Conservation (phyloP, 176 grass and related monocot species). For the Phyllostachys edulis region DNA sequence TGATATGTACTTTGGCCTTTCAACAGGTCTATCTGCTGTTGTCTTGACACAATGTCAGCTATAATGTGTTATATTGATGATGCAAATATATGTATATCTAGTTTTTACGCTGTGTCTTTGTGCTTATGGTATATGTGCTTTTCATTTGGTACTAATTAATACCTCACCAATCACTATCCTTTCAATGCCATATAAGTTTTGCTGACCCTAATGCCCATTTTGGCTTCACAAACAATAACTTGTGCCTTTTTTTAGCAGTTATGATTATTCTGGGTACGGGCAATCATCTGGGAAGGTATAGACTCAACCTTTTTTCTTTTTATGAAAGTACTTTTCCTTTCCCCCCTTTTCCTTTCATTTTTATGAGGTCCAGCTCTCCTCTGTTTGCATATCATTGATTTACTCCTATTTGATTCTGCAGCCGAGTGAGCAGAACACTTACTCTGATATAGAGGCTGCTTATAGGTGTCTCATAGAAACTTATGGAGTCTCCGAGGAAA, state of each 20-base stretch:
- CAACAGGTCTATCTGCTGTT: neutral
- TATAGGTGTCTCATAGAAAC: constrained; percentile 84
- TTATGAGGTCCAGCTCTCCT: constrained; percentile 16
- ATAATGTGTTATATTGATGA: neutral
- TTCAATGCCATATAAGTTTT: neutral
- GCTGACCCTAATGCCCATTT: neutral
- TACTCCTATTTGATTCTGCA: constrained; percentile 42
- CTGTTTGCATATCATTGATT: constrained; percentile 17
- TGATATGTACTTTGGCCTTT: constrained; percentile 7
- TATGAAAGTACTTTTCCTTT: constrained; percentile 32
- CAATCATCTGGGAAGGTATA: constrained; percentile 82
- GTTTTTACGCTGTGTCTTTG: constrained; percentile 10
- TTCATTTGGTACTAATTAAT: constrained; percentile 16
- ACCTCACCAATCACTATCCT: neutral
- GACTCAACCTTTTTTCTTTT: constrained; percentile 22
- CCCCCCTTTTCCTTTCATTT: neutral
- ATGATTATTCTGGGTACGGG: constrained; percentile 85
- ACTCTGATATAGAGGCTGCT: constrained; percentile 91
- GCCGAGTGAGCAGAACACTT: constrained; percentile 99
- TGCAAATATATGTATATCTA: neutral
- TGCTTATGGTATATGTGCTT: constrained; percentile 22
- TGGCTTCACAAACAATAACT: neutral
- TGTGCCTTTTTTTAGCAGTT: constrained; percentile 40
- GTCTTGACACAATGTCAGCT: neutral
- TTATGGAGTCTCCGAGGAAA: constrained; percentile 73